phyloP scores from a whole-genome alignment of 2,329 filamentous ascomycete species.

The Penicillium verrucosum region DNA sequence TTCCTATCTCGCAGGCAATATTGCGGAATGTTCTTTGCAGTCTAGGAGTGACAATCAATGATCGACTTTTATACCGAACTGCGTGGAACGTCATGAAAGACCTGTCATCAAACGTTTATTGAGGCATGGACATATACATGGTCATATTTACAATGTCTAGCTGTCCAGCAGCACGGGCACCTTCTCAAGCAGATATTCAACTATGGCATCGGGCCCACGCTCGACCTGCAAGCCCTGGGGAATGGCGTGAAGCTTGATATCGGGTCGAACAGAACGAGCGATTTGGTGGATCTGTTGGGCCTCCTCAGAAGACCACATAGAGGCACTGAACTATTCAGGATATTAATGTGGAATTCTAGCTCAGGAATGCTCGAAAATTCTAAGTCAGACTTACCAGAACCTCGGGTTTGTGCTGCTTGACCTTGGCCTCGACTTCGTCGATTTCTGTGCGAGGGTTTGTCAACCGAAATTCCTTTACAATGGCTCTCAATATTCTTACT shows the following conservation, averaged over 20 bases:
- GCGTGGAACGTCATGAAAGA: background rate
- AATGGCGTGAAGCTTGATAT: slow-evolving; percentile 44
- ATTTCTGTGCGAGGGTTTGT: slow-evolving; percentile 35
- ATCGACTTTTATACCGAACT: background rate
- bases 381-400: slow-evolving; percentile 47
- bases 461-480: background rate
- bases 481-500: slow-evolving; percentile 43
- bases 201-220: slow-evolving; percentile 42
- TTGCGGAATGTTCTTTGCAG: too few species aligned
- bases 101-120: background rate
- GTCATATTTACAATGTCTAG: slow-evolving; percentile 9
- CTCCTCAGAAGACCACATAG: slow-evolving; percentile 53
- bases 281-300: slow-evolving; percentile 38
- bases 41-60: background rate
- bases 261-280: slow-evolving; percentile 36
- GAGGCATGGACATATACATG: background rate
- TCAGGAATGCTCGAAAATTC: slow-evolving; percentile 8
- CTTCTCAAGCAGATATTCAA: slow-evolving; percentile 42
- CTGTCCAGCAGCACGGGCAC: slow-evolving; percentile 39
- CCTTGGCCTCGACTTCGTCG: slow-evolving; percentile 54
- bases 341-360: slow-evolving; percentile 3
- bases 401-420: slow-evolving; percentile 53
- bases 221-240: slow-evolving; percentile 44
- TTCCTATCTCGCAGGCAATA: too few species aligned
- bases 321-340: slow-evolving; percentile 57